Evolutionary conservation across 169 alveolate genomes (phyloP).

Genomic region (Toxoplasma gondii): DNA sequence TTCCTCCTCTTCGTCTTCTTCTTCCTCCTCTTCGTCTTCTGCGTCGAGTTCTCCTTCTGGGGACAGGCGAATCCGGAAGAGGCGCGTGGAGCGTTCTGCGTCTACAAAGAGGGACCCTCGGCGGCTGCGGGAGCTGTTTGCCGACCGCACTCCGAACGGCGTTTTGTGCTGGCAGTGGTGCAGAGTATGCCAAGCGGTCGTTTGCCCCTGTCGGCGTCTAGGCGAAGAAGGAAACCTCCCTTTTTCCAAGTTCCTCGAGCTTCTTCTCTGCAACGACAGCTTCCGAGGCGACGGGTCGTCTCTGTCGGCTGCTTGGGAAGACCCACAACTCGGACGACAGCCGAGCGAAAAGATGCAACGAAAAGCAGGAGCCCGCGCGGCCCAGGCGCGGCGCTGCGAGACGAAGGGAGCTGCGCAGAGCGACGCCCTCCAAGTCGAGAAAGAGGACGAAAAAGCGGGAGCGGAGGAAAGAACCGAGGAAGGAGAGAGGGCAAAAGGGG

Average conservation of each 20-base stretch:
- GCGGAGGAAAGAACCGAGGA: neutral
- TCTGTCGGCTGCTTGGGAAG: neutral
- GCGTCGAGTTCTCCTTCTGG: too few relatives aligned
- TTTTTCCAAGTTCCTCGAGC: conserved; percentile 11
- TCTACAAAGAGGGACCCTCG: neutral
- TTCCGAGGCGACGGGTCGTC: conserved; percentile 12
- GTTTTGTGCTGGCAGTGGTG: neutral
- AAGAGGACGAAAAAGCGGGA: neutral
- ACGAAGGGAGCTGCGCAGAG: neutral
- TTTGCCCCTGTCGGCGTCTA: neutral
- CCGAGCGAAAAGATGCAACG: neutral
- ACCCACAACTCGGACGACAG: neutral
- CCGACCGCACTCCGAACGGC: neutral
- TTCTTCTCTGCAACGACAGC: neutral
- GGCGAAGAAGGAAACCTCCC: neutral
- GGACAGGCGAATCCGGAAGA: too few relatives aligned
- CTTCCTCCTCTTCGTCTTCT: too few relatives aligned
- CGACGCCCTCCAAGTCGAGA: neutral
- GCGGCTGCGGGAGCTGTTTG: neutral
- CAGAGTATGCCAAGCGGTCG: neutral
- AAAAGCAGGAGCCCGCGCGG: neutral
- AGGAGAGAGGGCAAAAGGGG: neutral
- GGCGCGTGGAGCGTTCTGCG: too few relatives aligned
- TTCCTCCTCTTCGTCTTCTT: neutral
- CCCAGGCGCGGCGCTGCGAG: neutral